Conservation (phyloP, 441 rosid species). For the Brassica hybrid region DNA sequence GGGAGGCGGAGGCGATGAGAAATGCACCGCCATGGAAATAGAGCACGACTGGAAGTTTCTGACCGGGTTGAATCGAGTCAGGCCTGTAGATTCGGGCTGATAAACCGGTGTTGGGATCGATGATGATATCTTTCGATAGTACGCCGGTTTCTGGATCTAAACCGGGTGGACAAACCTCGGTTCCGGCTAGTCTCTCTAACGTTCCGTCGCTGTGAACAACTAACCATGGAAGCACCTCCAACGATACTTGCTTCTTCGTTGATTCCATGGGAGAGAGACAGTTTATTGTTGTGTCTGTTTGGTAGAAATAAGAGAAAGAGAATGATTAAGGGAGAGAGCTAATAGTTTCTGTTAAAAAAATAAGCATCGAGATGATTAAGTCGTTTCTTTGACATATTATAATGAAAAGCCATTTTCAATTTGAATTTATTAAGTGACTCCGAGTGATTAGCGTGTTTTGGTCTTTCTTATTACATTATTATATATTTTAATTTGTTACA, state of each 20-base stretch:
- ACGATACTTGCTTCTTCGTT: slow-evolving; percentile 48
- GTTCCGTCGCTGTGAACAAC: slow-evolving; percentile 63
- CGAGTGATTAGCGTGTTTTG: slow-evolving; percentile 19
- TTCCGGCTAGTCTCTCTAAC: slow-evolving; percentile 60
- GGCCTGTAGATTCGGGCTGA: slow-evolving; percentile 71
- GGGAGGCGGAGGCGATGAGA: slow-evolving; percentile 55
- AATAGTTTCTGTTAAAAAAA: background rate
- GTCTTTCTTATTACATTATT: background rate
- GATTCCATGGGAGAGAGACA: slow-evolving; percentile 43
- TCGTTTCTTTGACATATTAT: background rate
- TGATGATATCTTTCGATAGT: slow-evolving; percentile 65
- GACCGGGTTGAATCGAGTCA: slow-evolving; percentile 7
- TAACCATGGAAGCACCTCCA: slow-evolving; percentile 65
- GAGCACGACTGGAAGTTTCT: slow-evolving; percentile 67
- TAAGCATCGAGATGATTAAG: background rate
- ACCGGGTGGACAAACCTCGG: slow-evolving; percentile 57
- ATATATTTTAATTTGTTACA: too few species aligned
- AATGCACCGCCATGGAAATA: slow-evolving; percentile 90
- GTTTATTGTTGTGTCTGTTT: background rate
- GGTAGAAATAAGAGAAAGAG: background rate
- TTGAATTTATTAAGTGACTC: background rate
- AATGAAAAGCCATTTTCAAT: background rate
- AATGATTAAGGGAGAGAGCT: background rate
- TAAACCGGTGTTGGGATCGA: slow-evolving; percentile 51
- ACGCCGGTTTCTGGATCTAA: slow-evolving; percentile 61